Evolutionary conservation across 371 early-diverging fungal genomes (phyloP).

Genomic region (Mucor saturninus): DNA sequence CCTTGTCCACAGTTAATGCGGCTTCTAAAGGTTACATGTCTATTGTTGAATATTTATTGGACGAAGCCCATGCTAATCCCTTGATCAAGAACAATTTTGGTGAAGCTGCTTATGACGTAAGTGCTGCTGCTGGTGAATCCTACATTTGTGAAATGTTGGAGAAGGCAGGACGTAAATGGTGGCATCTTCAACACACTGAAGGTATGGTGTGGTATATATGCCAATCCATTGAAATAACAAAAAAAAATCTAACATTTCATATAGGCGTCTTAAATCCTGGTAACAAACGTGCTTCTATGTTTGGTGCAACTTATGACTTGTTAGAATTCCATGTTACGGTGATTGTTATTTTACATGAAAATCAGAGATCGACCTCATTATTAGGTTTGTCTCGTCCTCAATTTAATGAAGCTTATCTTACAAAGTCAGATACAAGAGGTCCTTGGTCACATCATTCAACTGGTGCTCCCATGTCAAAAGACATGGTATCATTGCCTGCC

Average conservation of each 20-base stretch:
- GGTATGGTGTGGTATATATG: not conserved
- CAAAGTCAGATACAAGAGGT: constrained; percentile 56
- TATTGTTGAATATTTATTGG: constrained; percentile 68
- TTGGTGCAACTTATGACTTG: constrained; percentile 50
- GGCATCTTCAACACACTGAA: constrained; percentile 28
- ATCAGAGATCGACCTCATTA: constrained; percentile 64
- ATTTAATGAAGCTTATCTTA: constrained; percentile 54
- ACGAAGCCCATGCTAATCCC: constrained; percentile 64
- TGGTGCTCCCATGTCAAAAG: constrained; percentile 57
- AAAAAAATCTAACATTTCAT: too few relatives aligned
- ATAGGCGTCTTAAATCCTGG: constrained; percentile 25
- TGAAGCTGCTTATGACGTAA: constrained; percentile 84
- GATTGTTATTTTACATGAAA: constrained; percentile 69
- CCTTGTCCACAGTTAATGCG: constrained; percentile 66
- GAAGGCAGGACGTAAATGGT: constrained; percentile 47
- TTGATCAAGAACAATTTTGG: constrained; percentile 66
- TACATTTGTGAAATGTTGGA: constrained; percentile 72
- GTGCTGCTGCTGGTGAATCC: constrained; percentile 62
- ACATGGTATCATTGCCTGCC: constrained; percentile 58
- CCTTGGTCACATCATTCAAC: constrained; percentile 66
- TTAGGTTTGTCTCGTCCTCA: constrained; percentile 58
- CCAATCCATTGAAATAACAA: too few relatives aligned
- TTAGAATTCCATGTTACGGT: constrained; percentile 66
- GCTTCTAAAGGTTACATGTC: constrained; percentile 70
- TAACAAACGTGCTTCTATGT: constrained; percentile 30